A percentile compares a stretch with the other conserved stretches of the same genome.
Evolutionary conservation across 106 monocot genomes (phyloP).

Genomic region (Ottelia alismoides): DNA sequence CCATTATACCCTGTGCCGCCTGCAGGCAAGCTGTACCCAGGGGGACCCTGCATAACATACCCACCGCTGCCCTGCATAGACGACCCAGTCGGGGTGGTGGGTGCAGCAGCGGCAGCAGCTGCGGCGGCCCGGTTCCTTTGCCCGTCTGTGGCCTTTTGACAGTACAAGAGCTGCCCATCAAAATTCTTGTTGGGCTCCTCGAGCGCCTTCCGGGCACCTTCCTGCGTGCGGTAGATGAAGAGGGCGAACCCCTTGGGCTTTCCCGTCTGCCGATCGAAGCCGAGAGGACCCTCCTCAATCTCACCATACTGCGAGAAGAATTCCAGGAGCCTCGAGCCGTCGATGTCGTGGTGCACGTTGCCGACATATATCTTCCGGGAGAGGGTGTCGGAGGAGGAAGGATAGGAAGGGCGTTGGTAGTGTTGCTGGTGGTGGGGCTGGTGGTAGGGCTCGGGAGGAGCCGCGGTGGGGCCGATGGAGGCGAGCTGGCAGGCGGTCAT

Average conservation of each 20-base stretch:
- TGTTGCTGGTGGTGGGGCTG: background rate
- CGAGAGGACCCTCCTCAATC: slow-evolving; percentile 90
- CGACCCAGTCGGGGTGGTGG: background rate
- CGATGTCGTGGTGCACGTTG: slow-evolving; percentile 43
- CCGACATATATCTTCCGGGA: slow-evolving; percentile 81
- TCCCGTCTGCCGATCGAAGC: slow-evolving; percentile 78
- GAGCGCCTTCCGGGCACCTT: slow-evolving; percentile 50
- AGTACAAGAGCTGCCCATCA: slow-evolving; percentile 53
- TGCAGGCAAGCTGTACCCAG: background rate
- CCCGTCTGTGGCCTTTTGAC: slow-evolving; percentile 72
- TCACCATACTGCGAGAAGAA: slow-evolving; percentile 86
- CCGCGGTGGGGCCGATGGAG: slow-evolving; percentile 28
- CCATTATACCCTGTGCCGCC: slow-evolving; percentile 16
- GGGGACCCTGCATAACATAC: too few species aligned
- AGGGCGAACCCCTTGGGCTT: slow-evolving; percentile 78
- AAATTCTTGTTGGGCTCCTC: slow-evolving; percentile 85
- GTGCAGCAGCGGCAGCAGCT: background rate
- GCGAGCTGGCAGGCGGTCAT: slow-evolving; percentile 72
- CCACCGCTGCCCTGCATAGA: slow-evolving; percentile 2
- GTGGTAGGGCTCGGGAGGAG: background rate
- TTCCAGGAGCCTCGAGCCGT: slow-evolving; percentile 30
- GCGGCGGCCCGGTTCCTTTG: slow-evolving; percentile 14
- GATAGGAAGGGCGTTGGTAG: slow-evolving; percentile 7
- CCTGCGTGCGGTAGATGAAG: slow-evolving; percentile 71
- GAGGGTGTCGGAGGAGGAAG: slow-evolving; percentile 17